Base-by-base conservation (phyloP, 495 filamentous ascomycete genomes). In the Penicillium malachiteum region DNA sequence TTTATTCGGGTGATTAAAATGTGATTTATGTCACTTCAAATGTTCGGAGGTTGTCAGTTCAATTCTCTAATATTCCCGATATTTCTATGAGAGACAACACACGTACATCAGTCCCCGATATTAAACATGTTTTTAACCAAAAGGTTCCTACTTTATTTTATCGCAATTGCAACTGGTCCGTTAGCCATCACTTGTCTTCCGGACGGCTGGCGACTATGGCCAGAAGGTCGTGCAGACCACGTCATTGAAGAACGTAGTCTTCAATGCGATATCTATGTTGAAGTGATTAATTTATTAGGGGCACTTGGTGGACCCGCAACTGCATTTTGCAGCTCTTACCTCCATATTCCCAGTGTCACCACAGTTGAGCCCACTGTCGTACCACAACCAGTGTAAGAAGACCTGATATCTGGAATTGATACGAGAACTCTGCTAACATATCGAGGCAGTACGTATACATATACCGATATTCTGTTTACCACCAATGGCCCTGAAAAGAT, bases 221-320 rank as follows among this genome's bases (percentile, higher is more conserved):
- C 39, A 16, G 39, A 41, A 11, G 39, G 4, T 41, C 39, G 12
- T 41, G 39, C 14, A 14, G 39, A 41, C 39, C 12, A 13, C 39
- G 39, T 41, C 39, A 41, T 41, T 41, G 39, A 41, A 41, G 39
- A 41, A 41, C 39, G 39, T 41, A 41, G 12, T 41, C 39, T 41
- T 7, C 1, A 16, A 41, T 41, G 39, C 39, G 39, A 41, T 41
- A 2, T 41, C 14, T 41, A 41, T 17, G 39, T 41, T 41, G 39
- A 5, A 41, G 39, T 41, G 39, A 41, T 41, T 14, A 7, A 41
- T 41, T 41, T 41, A 41, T 16, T 41, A 41, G 39, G 39, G 39
- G 39, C 39, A 41, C 39, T 41, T 16, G 39, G 39, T 41, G 39
- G 39, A 7, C n/a, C 39, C 12, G 39, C 39, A 5, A 41, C 39